Conservation (phyloP, 805 yeast genomes). For the Ogataea pini region DNA sequence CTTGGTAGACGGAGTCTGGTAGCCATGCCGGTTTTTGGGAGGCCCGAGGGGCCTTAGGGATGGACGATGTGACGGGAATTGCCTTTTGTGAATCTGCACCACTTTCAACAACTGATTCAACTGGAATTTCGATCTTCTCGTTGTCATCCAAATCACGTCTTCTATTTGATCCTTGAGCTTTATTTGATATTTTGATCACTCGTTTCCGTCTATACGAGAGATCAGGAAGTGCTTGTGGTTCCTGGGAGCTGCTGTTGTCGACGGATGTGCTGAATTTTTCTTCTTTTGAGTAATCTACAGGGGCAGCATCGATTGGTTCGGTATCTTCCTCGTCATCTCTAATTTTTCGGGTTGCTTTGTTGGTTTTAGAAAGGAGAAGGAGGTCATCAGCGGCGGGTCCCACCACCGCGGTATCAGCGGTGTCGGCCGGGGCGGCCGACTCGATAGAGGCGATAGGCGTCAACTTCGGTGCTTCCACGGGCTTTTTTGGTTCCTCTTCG, state of each 20-base stretch:
- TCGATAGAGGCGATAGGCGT: too few relatives aligned
- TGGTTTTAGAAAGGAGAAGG: constrained; percentile 8
- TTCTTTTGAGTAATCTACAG: constrained; percentile 7
- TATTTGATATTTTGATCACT: constrained; percentile 20
- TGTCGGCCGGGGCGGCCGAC: too few relatives aligned
- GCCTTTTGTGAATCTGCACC: neutral
- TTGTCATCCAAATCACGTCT: constrained; percentile 13
- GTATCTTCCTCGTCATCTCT: constrained; percentile 17
- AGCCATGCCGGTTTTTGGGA: constrained; percentile 35
- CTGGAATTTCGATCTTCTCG: neutral
- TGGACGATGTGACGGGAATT: neutral
- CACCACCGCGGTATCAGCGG: neutral
- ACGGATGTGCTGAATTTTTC: neutral
- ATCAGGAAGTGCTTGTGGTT: constrained; percentile 8
- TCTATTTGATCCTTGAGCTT: constrained; percentile 14
- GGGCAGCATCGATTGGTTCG: constrained; percentile 24
- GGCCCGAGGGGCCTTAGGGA: neutral
- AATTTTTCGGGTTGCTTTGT: constrained; percentile 4
- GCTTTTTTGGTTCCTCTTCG: neutral
- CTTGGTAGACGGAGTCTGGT: constrained; percentile 31
- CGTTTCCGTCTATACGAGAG: constrained; percentile 22
- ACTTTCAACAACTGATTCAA: neutral
- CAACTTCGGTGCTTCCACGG: neutral
- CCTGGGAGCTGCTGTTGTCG: neutral
- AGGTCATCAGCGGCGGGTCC: constrained; percentile 5